Evolutionary conservation across 345 rosid genomes (phyloP), one percentile per base, ranked within the genome.

Genomic region (Xanthoceras sorbifolium): DNA sequence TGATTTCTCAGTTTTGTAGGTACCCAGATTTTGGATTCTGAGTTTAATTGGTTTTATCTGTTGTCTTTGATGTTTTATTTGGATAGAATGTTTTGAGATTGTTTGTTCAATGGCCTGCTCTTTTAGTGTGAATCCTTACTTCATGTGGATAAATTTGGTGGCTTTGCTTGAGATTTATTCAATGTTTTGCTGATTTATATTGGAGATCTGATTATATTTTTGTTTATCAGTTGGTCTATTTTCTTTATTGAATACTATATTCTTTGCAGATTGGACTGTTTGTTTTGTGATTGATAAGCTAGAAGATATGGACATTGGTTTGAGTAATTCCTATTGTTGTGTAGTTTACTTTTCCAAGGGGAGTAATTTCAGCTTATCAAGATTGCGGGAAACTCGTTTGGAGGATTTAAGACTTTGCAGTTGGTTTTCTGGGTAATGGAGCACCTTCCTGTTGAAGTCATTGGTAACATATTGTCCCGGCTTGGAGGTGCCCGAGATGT

Each of bases 401-500:
- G 62, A 48, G 28, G 36, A 29, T 77, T 72, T 69, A 63, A 46
- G 73, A 36, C 48, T 46, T 10, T 25, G 20, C 54, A 17, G 67
- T n/a, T 46, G 38, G 70, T 54, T 44, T 52, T 48, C 18, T 26
- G 42, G 67, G 60, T 31, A 26, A 93, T 92, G 98, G 98, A 93
- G 78, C 80, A 89, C 71, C 89, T 96, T 79, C 98, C 98, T 11
- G 91, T 91, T 23, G 97, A 93, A 83, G 98, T 96, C 36, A 85
- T 93, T 77, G 97, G 99, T 67, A 92, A 92, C 81, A 91, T 96
- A 75, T 81, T 95, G 44, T 93, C 94, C n/a, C 87, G 81, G 50
- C 91, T 95, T 44, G 86, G 84, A 38, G 93, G 96, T 64, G 99
- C 98, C 5, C 86, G 97, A 1, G 98, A 92, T 78, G 92, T 88